phyloP scores from a whole-genome alignment of 2,329 filamentous ascomycete species.

The Colletotrichum trifolii region DNA sequence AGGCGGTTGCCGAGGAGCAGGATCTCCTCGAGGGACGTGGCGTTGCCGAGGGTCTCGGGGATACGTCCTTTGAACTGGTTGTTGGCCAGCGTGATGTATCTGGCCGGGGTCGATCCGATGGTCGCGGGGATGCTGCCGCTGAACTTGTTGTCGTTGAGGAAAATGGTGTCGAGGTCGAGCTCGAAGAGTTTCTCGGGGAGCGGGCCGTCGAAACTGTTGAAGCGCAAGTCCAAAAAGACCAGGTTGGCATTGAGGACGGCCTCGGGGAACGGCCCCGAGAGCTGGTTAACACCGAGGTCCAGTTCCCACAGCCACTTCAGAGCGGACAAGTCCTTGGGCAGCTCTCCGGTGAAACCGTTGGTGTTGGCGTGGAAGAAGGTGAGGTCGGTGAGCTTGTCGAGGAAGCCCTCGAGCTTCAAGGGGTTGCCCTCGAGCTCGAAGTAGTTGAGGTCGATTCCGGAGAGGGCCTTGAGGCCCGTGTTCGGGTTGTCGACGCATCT shows the following conservation, averaged over 20 bases:
- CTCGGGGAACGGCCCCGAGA: conserved; percentile 7
- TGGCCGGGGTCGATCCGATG: conserved; percentile 8
- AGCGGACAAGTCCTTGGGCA: conserved; percentile 15
- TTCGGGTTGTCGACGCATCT: conserved; percentile 10
- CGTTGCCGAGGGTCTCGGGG: neutral
- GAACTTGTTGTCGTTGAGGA: conserved; percentile 25
- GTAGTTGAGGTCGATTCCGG: conserved; percentile 7
- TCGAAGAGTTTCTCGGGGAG: conserved; percentile 9
- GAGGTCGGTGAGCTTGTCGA: conserved; percentile 24
- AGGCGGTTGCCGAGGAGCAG: conserved; percentile 13
- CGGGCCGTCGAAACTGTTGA: conserved; percentile 16
- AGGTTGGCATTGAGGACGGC: conserved; percentile 6
- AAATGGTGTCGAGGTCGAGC: conserved; percentile 15
- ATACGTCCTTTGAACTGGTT: conserved; percentile 14
- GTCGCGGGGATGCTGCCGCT: conserved; percentile 14
- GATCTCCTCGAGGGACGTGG: conserved; percentile 9
- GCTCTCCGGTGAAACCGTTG: conserved; percentile 17
- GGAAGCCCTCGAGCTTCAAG: conserved; percentile 12
- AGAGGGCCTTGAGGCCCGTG: conserved; percentile 4
- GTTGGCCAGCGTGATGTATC: conserved; percentile 8
- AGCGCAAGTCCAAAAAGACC: conserved; percentile 11
- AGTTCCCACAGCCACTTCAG: conserved; percentile 17
- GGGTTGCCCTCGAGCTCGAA: conserved; percentile 7
- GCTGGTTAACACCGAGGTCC: conserved; percentile 11
- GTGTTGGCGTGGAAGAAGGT: conserved; percentile 21